phyloP scores from a whole-genome alignment of 768 basidiomycete genomes.

The Suillus decipiens region DNA sequence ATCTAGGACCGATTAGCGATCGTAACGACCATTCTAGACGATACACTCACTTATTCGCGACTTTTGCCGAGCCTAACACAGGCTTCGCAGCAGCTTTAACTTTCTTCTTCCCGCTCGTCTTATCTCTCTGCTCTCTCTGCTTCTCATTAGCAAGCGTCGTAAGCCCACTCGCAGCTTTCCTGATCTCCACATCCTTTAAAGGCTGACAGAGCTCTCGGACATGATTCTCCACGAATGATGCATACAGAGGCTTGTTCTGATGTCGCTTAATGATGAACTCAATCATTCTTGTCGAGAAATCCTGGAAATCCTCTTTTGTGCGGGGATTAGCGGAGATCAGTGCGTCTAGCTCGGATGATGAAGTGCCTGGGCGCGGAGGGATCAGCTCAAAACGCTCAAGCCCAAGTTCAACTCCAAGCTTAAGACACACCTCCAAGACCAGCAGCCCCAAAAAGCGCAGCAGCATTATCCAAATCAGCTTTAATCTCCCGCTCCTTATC shows the following conservation, averaged over 20 bases:
- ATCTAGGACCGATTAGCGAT: constrained; percentile 41
- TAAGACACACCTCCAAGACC: constrained; percentile 57
- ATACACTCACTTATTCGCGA: constrained; percentile 54
- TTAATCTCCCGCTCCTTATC: constrained; percentile 84
- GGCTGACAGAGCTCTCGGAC: constrained; percentile 72
- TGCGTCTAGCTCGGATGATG: constrained; percentile 64
- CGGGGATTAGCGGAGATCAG: constrained; percentile 80
- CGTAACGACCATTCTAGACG: neutral
- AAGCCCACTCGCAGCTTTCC: constrained; percentile 83
- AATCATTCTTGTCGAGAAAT: constrained; percentile 73
- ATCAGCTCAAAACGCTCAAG: neutral
- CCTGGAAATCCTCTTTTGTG: constrained; percentile 85
- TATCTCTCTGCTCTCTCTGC: constrained; percentile 87
- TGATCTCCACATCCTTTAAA: constrained; percentile 87
- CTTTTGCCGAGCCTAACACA: constrained; percentile 70
- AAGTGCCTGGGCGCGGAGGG: constrained; percentile 50
- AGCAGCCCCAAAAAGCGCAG: constrained; percentile 75
- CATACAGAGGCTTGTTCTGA: constrained; percentile 79
- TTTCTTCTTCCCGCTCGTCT: constrained; percentile 90
- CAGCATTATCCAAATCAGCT: constrained; percentile 84
- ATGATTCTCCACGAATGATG: constrained; percentile 82
- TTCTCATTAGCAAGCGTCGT: constrained; percentile 94
- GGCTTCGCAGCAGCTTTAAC: constrained; percentile 71
- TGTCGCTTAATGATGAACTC: constrained; percentile 77
- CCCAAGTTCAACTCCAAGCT: neutral